Evolutionary conservation across 805 yeast species (phyloP).

Genomic region (Kodamaea laetipori): DNA sequence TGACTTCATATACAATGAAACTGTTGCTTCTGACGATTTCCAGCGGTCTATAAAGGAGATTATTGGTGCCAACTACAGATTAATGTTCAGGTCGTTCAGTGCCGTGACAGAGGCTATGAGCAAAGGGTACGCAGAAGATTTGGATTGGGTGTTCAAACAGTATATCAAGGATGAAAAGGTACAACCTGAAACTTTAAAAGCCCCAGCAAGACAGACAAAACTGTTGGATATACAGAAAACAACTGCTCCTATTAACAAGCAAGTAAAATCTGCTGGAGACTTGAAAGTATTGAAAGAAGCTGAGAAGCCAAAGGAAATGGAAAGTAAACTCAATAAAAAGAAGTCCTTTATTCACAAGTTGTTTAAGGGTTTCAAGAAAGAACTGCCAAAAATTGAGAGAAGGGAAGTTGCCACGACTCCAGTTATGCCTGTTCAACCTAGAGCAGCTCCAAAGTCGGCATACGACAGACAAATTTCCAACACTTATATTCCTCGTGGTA

Average conservation of each 20-base stretch:
- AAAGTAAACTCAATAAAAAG: constrained; percentile 9
- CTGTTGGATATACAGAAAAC: constrained; percentile 2
- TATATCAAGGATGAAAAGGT: constrained; percentile 2
- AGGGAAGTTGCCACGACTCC: not conserved
- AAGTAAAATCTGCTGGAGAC: not conserved
- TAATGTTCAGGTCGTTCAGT: constrained; percentile 26
- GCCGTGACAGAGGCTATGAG: constrained; percentile 24
- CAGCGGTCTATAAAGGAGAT: constrained; percentile 24
- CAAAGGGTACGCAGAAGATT: constrained; percentile 20
- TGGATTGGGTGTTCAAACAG: constrained; percentile 18
- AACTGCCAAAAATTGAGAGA: not conserved
- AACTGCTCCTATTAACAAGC: not conserved
- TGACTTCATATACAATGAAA: constrained; percentile 23
- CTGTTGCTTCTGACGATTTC: constrained; percentile 25
- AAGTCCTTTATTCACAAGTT: constrained; percentile 14
- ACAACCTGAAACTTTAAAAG: not conserved
- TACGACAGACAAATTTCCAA: constrained; percentile 16
- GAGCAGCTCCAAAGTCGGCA: constrained; percentile 5
- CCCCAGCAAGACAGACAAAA: not conserved
- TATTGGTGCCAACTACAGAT: constrained; percentile 22
- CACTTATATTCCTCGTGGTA: constrained; percentile 28
- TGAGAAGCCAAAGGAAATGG: constrained; percentile 1
- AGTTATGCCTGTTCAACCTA: not conserved
- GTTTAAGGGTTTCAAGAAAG: constrained; percentile 13
- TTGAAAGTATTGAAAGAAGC: constrained; percentile 1